Base-by-base conservation (phyloP, 148 eudicot species). In the Salicornia ramosissima region DNA sequence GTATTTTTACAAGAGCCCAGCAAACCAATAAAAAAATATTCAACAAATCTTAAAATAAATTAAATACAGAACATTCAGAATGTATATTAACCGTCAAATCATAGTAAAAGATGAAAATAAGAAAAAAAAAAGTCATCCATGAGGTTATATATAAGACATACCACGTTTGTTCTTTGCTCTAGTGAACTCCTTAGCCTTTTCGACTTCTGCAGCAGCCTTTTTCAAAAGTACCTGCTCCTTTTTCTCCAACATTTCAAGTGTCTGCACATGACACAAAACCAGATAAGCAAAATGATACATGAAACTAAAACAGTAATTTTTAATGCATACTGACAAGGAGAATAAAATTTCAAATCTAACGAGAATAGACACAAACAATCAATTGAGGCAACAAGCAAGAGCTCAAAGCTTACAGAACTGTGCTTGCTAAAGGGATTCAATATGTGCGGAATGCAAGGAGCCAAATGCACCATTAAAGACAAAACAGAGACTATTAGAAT, bases 181-280 rank as follows among this genome's bases (percentile, higher is more conserved):
- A 46, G 88, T 79, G 49, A 78, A 86, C 71, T 86, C 96, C 80
- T 87, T 87, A 8, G 92, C 92, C 83, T 78, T 90, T 58, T 87
- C 90, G 64, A 90, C 84, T 78, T 90, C 96, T 2, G 82, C 84
- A 56, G 86, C 73, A 78, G 92, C 92, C 75, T 90, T 90, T 71
- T 87, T 90, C 71, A 78, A 4, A 28, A 90, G 85, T 28, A 90
- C 84, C 24, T 81, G 81, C 74, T 90, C 96, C 75, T 84, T 90
- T 75, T 90, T 90, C 85, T 90, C 92, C 59, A 87, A 83, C 88
- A 83, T 87, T 74, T 90, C 92, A 56, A 87, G 90, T 43, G 96
- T 87, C 96, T 67, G 28, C 28, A 50, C 43, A 49, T 10, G 40
- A 50, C 57, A 47, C 15, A 10, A 31, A 31, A 34, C 36, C 15